Evolutionary conservation across 768 basidiomycete genomes (phyloP), one percentile per base, ranked within the genome.

Genomic region (Podaxis sp.): DNA sequence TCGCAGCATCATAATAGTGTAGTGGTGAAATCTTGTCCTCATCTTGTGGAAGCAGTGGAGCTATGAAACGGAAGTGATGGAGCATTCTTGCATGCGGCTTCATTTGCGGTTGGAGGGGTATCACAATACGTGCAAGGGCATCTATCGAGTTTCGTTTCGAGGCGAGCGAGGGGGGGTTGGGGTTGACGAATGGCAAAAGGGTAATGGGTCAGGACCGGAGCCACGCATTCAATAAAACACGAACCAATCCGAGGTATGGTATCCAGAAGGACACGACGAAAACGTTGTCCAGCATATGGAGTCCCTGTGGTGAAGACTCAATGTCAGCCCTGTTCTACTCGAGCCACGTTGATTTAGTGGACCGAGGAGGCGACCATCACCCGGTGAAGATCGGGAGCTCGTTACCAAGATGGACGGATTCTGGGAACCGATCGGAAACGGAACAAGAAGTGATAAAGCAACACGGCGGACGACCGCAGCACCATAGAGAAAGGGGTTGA

Each of bases 81-180:
- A 88, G 76, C 87, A 92, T 87, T 64, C 90, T 86, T 3, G 80
- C 79, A 69, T 90, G 86, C 2, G 90, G 89, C 64, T 87, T 87
- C 66, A 89, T 71, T 16, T 74, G 66, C 11, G 90, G 91, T 56
- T 89, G 83, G 38, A 83, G 81, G 28, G 91, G 91, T 62, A 93
- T 89, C 42, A 92, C 81, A 51, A 81, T 70, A 64, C 86, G 90
- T 28, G 90, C 88, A 50, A 89, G 79, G 9, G 74, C 74, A 71
- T 93, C 91, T 92, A 66, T 42, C 11, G n/a, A 51, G 40, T 55
- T 55, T 55, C 40, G n/a, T 54, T 32, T 53, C 50, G 23, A 57
- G 37, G 18, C 42, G 18, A 44, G n/a, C 21, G 21, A 1, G 21
- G 21, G 21, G 21, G 7, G 28, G 32, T n/a, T n/a, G n/a, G n/a